Evolutionary conservation across 2,329 filamentous ascomycete species (phyloP).

Genomic region (Talaromyces sp.): DNA sequence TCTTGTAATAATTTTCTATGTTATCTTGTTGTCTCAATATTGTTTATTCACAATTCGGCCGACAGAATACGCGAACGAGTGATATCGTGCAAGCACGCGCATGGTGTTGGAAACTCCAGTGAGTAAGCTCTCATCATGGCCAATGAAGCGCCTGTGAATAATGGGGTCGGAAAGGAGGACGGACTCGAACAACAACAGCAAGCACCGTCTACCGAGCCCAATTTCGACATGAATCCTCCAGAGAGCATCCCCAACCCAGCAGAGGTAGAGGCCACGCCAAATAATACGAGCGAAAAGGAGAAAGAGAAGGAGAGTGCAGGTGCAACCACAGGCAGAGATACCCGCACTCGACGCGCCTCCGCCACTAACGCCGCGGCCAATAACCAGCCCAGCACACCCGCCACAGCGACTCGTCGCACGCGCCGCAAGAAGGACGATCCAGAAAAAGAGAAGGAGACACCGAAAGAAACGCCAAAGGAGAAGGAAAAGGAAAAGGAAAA

Average conservation of each 20-base stretch:
- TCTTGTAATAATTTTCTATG: background rate
- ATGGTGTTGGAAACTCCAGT: constrained; percentile 7
- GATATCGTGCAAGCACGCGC: background rate
- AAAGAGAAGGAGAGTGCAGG: constrained; percentile 15
- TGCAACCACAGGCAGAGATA: constrained; percentile 22
- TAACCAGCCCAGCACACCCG: constrained; percentile 23
- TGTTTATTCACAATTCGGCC: background rate
- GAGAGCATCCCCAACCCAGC: background rate
- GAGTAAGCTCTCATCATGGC: constrained; percentile 25
- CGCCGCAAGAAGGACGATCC: constrained; percentile 39
- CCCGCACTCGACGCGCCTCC: constrained; percentile 33
- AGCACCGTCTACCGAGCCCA: background rate
- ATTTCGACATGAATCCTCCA: constrained; percentile 10
- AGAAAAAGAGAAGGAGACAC: constrained; percentile 28
- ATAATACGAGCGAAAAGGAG: background rate
- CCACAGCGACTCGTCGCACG: constrained; percentile 27
- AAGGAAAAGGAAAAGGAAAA: constrained; percentile 27
- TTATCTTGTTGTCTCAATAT: background rate
- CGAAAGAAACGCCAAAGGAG: constrained; percentile 26
- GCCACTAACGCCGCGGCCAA: constrained; percentile 23
- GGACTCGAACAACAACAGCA: constrained; percentile 17
- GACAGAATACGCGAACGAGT: background rate
- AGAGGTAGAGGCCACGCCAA: background rate
- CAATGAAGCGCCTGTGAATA: constrained; percentile 28
- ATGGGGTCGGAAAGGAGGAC: constrained; percentile 28